Conservation (phyloP, 1,284 basidiomycete genomes). For the Malassezia caprae region DNA sequence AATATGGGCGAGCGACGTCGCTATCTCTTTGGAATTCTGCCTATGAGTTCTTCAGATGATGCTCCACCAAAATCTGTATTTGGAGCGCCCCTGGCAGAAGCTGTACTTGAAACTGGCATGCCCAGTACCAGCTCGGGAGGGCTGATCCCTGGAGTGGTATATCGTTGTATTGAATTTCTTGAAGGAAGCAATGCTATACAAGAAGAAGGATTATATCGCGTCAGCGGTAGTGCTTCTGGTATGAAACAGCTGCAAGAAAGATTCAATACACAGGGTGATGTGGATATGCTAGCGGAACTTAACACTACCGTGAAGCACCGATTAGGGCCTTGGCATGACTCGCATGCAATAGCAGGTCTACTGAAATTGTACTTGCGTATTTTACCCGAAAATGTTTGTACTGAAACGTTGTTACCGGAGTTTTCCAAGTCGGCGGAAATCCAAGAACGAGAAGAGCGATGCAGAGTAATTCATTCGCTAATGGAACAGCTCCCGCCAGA, state of each 20-base stretch:
- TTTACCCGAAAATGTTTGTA: slow-evolving; percentile 38
- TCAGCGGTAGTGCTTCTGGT: slow-evolving; percentile 58
- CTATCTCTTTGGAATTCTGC: slow-evolving; percentile 2
- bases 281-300: slow-evolving; percentile 31
- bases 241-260: slow-evolving; percentile 86
- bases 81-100: slow-evolving; percentile 74
- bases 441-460: slow-evolving; percentile 71
- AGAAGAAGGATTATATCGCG: slow-evolving; percentile 93
- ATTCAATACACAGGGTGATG: slow-evolving; percentile 62
- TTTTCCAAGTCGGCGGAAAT: slow-evolving; percentile 55
- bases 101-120: slow-evolving; percentile 75
- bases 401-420: slow-evolving; percentile 5
- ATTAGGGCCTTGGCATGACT: slow-evolving; percentile 17
- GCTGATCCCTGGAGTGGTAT: slow-evolving; percentile 79
- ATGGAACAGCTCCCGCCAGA: slow-evolving; percentile 76
- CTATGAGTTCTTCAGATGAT: not conserved
- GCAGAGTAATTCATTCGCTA: slow-evolving; percentile 65
- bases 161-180: slow-evolving; percentile 59
- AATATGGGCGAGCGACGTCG: not conserved
- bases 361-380: slow-evolving; percentile 43
- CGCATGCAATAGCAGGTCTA: slow-evolving; percentile 40
- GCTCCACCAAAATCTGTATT: slow-evolving; percentile 56
- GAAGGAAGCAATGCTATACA: slow-evolving; percentile 73
- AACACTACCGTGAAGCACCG: not conserved
- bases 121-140: slow-evolving; percentile 31